A percentile compares a stretch with the other conserved stretches of the same genome.
These are phyloP conservation scores for Starmerella khaoyaiensis DNA, from an alignment of 805 yeast species.

Conservation along the genomic window DNA sequence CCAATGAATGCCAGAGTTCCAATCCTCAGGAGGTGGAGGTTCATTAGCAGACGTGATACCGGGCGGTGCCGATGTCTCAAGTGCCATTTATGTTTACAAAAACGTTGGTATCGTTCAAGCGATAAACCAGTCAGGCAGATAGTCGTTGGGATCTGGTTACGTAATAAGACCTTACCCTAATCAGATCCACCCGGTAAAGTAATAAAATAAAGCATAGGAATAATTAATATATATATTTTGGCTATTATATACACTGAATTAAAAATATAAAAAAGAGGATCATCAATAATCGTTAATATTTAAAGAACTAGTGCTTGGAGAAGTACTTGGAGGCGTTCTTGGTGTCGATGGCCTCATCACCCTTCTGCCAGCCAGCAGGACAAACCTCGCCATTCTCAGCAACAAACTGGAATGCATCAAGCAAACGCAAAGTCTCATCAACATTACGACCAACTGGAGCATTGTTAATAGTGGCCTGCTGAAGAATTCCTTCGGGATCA, in stretches of 20 bases:
- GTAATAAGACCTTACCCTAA: no score
- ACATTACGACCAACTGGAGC: constrained; percentile 99
- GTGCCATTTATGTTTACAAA: constrained; percentile 5
- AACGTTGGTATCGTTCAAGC: no score
- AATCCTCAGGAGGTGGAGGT: constrained; percentile 3
- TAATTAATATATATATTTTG: no score
- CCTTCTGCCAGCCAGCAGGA: constrained; percentile 99
- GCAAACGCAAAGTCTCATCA: constrained; percentile 91
- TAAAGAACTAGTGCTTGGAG: constrained; percentile 19
- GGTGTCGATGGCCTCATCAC: constrained; percentile 72
- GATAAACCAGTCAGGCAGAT: no score
- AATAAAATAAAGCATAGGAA: no score
- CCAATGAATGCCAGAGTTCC: constrained; percentile 37
- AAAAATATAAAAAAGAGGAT: no score
- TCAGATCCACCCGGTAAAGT: no score
- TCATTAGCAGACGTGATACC: no score
- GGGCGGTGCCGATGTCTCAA: constrained; percentile 7
- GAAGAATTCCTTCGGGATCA: constrained; percentile 86
- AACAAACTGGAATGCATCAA: constrained; percentile 99
- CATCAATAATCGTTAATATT: no score
- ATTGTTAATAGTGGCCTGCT: constrained; percentile 97
- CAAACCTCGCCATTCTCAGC: constrained; percentile 98
- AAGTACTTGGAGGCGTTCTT: constrained; percentile 21
- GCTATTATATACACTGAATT: no score
- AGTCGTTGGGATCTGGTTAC: no score